Base-by-base conservation (phyloP, 1,284 basidiomycete genomes). In the Malassezia obtusa region DNA sequence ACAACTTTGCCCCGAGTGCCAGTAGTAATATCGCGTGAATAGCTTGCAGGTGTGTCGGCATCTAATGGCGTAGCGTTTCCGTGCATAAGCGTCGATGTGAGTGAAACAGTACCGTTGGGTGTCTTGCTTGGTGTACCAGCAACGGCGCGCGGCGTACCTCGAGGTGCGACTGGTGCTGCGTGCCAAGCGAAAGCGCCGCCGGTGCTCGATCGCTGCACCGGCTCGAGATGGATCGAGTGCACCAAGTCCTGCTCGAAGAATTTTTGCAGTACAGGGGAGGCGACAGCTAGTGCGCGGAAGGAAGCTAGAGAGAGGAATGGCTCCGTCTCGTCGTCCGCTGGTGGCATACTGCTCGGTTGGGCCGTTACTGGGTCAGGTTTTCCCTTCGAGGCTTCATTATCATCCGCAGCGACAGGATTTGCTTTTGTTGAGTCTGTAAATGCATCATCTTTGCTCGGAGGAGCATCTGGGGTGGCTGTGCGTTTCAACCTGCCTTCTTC, bases 171-270 rank as follows among this genome's bases (percentile, higher is more conserved):
- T 4, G 65, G 65, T 19, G 65, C 65, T n/a, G 67, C 62, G 37
- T 70, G 67, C 67, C 67, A 70, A 8, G 67, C 62, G 58, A 62
- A 70, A 21, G 64, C 67, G 36, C 60, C 66, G 26, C 67, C 67
- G 43, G 60, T 63, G 52, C 59, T 60, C 3, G 65, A 68, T n/a
- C 64, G 59, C 31, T 66, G 60, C 12, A 62, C 61, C n/a, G 63
- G 59, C 38, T 64, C 62, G 12, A 73, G 60, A 35, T 59, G 59
- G 47, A 73, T 66, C 11, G 71, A 73, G 26, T 57, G 40, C 22
- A 60, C 52, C 31, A 73, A 59, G 51, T 72, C 71, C 36, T 58
- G 52, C 47, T 72, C 68, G 57, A 73, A 72, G 38, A 73, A 73
- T 14, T 59, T 59, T 45, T 64, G 57, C 45, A 73, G 58, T 7